Base-by-base conservation (phyloP, 257 asterid genomes). In the Gentiana dahurica region DNA sequence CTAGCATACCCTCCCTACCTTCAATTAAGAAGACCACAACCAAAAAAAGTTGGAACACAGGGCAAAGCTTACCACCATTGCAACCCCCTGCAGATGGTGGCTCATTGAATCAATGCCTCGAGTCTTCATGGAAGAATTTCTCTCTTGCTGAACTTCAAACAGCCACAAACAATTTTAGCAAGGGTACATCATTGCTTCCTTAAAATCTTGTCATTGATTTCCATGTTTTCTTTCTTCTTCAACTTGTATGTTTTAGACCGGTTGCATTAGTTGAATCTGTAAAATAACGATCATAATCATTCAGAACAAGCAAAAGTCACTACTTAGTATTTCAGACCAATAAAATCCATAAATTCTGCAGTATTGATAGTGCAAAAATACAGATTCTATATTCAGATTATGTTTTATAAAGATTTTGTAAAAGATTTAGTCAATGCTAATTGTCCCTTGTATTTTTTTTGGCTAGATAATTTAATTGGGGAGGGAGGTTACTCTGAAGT, bases 401-500 rank as follows among this genome's bases (percentile, higher is more conserved):
- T 24, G 24, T 0, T 24, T 24, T 24, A 24, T 24, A 24, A 24
- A 24, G 24, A 24, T 24, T 24, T 24, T 24, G 24, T 24, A 24
- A 24, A 24, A 24, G 0, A 24, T 24, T 24, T 24, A 24, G 24
- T 24, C 24, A 24, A 24, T 24, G 24, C 24, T 24, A 24, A 24
- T 24, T 24, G 24, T 24, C 24, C 24, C 24, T 24, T 24, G 24
- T 24, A 24, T 24, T 24, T 24, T 58, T 38, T 59, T 67, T 65
- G 55, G 49, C n/a, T 55, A 87, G 98, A 58, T 4, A 81, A 88
- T 64, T 69, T 87, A 81, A 83, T 92, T 24, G 99, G 95, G 53
- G 94, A 85, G 66, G 97, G 99, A 49, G 99, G 99, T 46, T 92
- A 88, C 72, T 92, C 99, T 10, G 93, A 81, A 68, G 96, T 88